A percentile compares a stretch with the other conserved stretches of the same genome.
These are phyloP conservation scores for Lachnellula hyalina DNA, from an alignment of 2,329 filamentous ascomycete species.

Conservation along the genomic window DNA sequence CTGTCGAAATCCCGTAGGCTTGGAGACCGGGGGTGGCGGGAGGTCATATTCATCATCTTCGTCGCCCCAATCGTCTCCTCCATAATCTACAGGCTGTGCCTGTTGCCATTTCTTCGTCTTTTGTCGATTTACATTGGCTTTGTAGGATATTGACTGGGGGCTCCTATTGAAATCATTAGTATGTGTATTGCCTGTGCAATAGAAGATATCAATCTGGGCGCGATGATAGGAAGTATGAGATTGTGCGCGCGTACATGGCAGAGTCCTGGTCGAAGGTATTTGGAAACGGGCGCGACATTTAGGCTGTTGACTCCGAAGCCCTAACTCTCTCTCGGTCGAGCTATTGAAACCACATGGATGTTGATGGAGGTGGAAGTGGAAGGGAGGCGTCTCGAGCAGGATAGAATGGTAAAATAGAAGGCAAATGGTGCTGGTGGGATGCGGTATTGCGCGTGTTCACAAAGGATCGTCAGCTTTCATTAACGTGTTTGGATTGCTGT, in stretches of 20 bases:
- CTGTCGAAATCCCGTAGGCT: slow-evolving; percentile 40
- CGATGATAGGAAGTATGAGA: background rate
- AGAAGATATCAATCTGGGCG: background rate
- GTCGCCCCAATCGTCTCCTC: slow-evolving; percentile 89
- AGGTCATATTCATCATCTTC: slow-evolving; percentile 51
- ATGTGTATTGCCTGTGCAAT: background rate
- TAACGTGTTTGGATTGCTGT: background rate
- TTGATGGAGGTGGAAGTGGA: background rate
- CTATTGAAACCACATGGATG: slow-evolving; percentile 1
- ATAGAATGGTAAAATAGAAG: background rate
- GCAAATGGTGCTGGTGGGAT: background rate
- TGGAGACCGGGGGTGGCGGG: slow-evolving; percentile 34
- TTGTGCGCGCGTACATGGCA: slow-evolving; percentile 21
- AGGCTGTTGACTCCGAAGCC: slow-evolving; percentile 7
- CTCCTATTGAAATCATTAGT: slow-evolving; percentile 17
- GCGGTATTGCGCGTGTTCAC: too few species aligned
- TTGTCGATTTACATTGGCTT: slow-evolving; percentile 78
- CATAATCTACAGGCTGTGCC: slow-evolving; percentile 79
- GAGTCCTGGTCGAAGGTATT: slow-evolving; percentile 28
- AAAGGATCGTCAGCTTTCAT: background rate
- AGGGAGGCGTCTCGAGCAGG: background rate
- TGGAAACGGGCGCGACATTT: slow-evolving; percentile 31
- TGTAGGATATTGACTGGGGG: slow-evolving; percentile 46
- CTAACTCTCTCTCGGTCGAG: background rate
- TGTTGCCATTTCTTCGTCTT: slow-evolving; percentile 96